Percentiles rank a stretch among this genome's conserved stretches.
phyloP scores from a whole-genome alignment of 2,329 filamentous ascomycete genomes.

The Zymoseptoria crescenta region DNA sequence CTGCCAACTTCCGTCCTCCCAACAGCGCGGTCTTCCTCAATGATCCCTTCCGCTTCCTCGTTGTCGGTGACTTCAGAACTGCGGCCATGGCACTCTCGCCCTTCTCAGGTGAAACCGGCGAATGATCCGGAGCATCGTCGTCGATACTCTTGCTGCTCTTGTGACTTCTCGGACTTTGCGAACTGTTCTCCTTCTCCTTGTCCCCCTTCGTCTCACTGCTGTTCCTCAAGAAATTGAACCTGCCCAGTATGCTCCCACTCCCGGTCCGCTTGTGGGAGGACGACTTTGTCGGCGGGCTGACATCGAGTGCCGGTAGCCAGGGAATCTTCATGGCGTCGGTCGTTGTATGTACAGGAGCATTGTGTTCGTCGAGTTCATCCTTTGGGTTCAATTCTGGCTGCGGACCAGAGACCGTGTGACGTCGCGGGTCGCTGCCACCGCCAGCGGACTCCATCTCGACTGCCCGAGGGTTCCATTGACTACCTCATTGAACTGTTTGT shows the following conservation, averaged over 20 bases:
- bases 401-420: conserved; percentile 14
- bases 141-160: conserved; percentile 26
- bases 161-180: conserved; percentile 21
- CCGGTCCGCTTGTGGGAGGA: conserved; percentile 45
- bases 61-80: conserved; percentile 32
- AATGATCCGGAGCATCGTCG: conserved; percentile 21
- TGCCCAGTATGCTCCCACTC: conserved; percentile 60
- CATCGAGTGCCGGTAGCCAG: conserved; percentile 11
- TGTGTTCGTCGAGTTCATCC: conserved; percentile 5
- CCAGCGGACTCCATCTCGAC: conserved; percentile 8
- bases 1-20: conserved; percentile 54
- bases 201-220: conserved; percentile 29
- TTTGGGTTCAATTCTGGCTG: conserved; percentile 8
- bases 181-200: conserved; percentile 25
- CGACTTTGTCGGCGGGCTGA: conserved; percentile 4
- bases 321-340: conserved; percentile 21
- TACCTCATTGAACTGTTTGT: not conserved
- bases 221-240: conserved; percentile 59
- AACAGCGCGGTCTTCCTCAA: conserved; percentile 79
- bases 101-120: conserved; percentile 20
- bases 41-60: conserved; percentile 70
- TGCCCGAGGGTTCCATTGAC: not conserved
- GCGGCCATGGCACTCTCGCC: conserved; percentile 18
- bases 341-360: conserved; percentile 6
- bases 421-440: conserved; percentile 18